Evolutionary conservation across 129 eudicot species (phyloP), one percentile per base, ranked within the genome.

Genomic region (Centella asiatica): DNA sequence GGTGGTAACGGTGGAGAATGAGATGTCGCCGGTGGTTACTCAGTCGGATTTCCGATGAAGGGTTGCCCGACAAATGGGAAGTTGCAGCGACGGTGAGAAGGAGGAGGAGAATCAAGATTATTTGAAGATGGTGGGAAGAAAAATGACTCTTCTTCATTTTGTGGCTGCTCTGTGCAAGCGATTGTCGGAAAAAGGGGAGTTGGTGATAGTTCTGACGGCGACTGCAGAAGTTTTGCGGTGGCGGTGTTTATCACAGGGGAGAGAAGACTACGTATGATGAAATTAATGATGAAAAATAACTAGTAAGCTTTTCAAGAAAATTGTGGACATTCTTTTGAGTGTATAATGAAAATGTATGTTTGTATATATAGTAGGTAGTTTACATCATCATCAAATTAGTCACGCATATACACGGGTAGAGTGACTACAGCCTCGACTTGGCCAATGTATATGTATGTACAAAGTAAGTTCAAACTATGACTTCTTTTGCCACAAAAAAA

Each of bases 1-100:
- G 44, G 75, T 56, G 80, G 68, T 52, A 37, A 44, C 33, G 78
- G 76, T 60, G 77, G 74, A 47, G 42, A 52, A 23, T 69, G 65
- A 50, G 77, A 65, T 32, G 70, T 58, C 77, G 40, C 48, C 65
- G 81, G 50, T 57, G 59, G 23, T 44, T 33, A 13, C 28, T 45
- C 52, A 59, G 5, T 24, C 33, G 60, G 70, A 44, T 25, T 56
- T 39, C 59, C 44, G 76, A 65, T 34, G 53, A 58, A 9, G 34
- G 44, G 31, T 2, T 60, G 53, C n/a, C n/a, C n/a, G 72, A 27
- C 44, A 57, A 54, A 19, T 23, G 57, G 9, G 59, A 45, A 57
- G 80, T 28, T 64, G 78, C 62, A 14, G 57, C 58, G 47, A 54
- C 4, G 24, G 77, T 24, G 56, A 64, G 45, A 18, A 71, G 42